phyloP scores from a whole-genome alignment of 371 early-diverging fungal species.

The Circinella minor region DNA sequence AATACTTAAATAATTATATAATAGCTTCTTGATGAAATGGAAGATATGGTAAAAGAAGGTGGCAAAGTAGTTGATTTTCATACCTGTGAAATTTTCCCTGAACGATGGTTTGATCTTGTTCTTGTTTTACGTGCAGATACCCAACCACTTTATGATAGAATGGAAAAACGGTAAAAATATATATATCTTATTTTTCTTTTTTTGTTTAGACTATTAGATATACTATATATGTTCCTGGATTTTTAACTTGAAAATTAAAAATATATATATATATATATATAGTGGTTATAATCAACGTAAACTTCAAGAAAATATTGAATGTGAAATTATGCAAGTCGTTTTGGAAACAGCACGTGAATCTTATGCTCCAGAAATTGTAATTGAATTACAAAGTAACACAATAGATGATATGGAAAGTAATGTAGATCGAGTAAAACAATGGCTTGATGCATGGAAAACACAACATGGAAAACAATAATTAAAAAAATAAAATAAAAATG shows the following conservation, averaged over 20 bases:
- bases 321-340: constrained; percentile 98
- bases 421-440: constrained; percentile 72
- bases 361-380: constrained; percentile 81
- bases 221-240: neutral
- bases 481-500: too few relatives aligned
- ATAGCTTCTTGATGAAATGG: constrained; percentile 87
- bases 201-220: too few relatives aligned
- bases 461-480: constrained; percentile 34
- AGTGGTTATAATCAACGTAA: constrained; percentile 91
- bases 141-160: constrained; percentile 80
- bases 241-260: neutral
- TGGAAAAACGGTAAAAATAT: constrained; percentile 73
- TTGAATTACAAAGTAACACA: constrained; percentile 81
- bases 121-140: constrained; percentile 90
- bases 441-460: constrained; percentile 63
- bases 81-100: constrained; percentile 93
- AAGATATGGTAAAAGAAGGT: constrained; percentile 76
- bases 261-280: neutral
- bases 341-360: constrained; percentile 89
- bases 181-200: neutral
- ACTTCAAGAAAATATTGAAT: constrained; percentile 95
- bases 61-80: constrained; percentile 94
- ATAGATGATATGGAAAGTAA: constrained; percentile 92
- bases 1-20: neutral
- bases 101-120: constrained; percentile 96